Percentiles rank a stretch among this genome's conserved stretches.
Evolutionary conservation across 2,329 filamentous ascomycete genomes (phyloP).

Genomic region (Pyricularia grisea): DNA sequence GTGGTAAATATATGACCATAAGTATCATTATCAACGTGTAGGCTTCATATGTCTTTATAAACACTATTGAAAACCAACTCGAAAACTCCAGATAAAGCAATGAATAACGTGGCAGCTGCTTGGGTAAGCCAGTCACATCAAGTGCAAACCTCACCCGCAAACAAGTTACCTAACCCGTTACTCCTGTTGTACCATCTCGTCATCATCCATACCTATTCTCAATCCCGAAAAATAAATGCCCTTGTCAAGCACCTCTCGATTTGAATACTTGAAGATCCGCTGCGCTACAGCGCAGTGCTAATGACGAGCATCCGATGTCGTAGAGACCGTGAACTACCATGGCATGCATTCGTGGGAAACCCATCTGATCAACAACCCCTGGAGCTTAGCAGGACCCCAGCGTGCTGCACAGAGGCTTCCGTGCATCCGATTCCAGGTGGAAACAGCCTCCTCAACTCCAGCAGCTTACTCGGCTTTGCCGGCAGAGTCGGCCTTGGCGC

Average conservation of each 20-base stretch:
- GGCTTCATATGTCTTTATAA: background rate
- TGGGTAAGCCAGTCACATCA: background rate
- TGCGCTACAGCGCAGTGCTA: background rate
- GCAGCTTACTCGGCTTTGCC: slow-evolving; percentile 55
- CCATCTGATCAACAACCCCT: background rate
- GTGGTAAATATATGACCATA: no score
- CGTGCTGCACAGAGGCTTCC: background rate
- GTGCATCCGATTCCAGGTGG: background rate
- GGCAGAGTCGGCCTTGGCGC: slow-evolving; percentile 73
- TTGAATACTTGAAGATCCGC: background rate
- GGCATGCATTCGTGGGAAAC: background rate
- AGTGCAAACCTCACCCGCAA: background rate
- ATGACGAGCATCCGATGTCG: background rate
- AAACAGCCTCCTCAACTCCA: background rate
- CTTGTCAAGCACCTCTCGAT: background rate
- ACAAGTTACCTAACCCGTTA: background rate
- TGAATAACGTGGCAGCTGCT: background rate
- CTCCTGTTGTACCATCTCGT: background rate
- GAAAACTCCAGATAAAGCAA: background rate
- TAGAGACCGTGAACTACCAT: background rate
- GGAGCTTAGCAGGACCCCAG: background rate
- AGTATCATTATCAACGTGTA: background rate
- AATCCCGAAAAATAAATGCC: no score
- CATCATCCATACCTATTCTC: background rate
- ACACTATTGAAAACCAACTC: background rate